A percentile compares a stretch with the other conserved stretches of the same genome.
Evolutionary conservation across 331 rosid genomes (phyloP).

Genomic region (Telfairia occidentalis): DNA sequence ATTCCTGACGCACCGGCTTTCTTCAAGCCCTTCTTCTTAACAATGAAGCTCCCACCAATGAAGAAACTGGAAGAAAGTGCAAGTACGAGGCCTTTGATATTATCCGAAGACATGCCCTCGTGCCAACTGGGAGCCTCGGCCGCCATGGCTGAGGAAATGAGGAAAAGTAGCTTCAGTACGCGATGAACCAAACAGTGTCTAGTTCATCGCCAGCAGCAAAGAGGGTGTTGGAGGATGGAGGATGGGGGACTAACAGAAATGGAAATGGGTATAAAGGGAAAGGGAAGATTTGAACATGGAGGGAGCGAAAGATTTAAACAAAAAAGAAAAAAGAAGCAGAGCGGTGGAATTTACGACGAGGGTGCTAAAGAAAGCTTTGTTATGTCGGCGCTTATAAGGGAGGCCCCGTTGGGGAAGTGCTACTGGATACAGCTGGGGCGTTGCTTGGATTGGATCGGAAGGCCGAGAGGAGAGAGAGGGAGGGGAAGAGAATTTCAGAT

Average conservation of each 20-base stretch:
- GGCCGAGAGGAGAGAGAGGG: neutral
- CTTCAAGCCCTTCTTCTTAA: conserved; percentile 91
- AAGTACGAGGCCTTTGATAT: conserved; percentile 61
- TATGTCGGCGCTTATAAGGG: neutral
- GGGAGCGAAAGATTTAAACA: neutral
- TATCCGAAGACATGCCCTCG: conserved; percentile 72
- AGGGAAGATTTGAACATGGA: no score
- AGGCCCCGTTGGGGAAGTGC: neutral
- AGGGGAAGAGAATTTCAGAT: no score
- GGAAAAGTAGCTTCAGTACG: neutral
- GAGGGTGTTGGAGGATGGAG: neutral
- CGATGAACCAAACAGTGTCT: neutral
- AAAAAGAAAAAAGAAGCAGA: no score
- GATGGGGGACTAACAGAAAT: neutral
- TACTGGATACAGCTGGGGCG: conserved; percentile 3
- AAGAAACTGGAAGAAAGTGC: conserved; percentile 85
- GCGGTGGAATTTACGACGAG: neutral
- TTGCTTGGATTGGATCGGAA: conserved; percentile 4
- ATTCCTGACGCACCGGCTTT: conserved; percentile 87
- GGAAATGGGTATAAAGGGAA: neutral
- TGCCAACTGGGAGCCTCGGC: conserved; percentile 16
- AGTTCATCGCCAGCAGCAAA: neutral
- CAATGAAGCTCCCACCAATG: conserved; percentile 88
- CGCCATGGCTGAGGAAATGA: conserved; percentile 21
- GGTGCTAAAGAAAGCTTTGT: neutral